Evolutionary conservation across 2,329 filamentous ascomycete genomes (phyloP).

Genomic region (Ilyonectria mors-panacis): DNA sequence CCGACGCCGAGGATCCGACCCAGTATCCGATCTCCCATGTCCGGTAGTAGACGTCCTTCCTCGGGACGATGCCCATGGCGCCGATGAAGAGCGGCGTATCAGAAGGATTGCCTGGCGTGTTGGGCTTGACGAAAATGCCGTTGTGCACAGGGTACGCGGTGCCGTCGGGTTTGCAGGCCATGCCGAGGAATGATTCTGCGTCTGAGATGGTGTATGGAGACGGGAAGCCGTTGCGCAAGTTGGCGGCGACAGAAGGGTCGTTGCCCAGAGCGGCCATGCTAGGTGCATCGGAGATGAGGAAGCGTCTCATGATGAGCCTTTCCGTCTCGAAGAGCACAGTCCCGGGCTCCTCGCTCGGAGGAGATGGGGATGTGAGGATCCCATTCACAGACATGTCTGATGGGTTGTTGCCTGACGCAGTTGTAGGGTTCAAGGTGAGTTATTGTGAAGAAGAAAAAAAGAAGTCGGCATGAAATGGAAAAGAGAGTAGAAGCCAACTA

Average conservation of each 20-base stretch:
- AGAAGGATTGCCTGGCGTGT: conserved; percentile 45
- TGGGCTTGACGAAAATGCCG: conserved; percentile 54
- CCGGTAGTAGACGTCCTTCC: conserved; percentile 57
- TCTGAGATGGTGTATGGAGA: conserved; percentile 60
- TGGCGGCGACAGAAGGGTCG: conserved; percentile 54
- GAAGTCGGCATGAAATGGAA: background rate
- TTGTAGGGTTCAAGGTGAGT: background rate
- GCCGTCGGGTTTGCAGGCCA: conserved; percentile 34
- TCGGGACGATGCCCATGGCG: conserved; percentile 56
- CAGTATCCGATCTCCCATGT: conserved; percentile 67
- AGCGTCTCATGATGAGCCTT: conserved; percentile 59
- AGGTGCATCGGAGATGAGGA: conserved; percentile 55
- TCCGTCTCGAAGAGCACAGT: conserved; percentile 52
- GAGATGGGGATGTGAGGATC: conserved; percentile 42
- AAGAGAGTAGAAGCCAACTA: background rate
- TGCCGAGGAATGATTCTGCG: conserved; percentile 56
- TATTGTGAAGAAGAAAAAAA: background rate
- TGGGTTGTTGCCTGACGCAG: background rate
- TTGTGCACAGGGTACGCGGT: conserved; percentile 50
- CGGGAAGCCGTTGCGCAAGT: conserved; percentile 63
- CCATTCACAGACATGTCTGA: conserved; percentile 33
- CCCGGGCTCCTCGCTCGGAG: conserved; percentile 47
- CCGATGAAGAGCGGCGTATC: conserved; percentile 54
- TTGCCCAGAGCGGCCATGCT: conserved; percentile 55
- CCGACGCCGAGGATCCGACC: conserved; percentile 60